Evolutionary conservation across 192 early-diverging fungal species (phyloP), one percentile per base, ranked within the genome.

Genomic region (Linnemannia elongata): DNA sequence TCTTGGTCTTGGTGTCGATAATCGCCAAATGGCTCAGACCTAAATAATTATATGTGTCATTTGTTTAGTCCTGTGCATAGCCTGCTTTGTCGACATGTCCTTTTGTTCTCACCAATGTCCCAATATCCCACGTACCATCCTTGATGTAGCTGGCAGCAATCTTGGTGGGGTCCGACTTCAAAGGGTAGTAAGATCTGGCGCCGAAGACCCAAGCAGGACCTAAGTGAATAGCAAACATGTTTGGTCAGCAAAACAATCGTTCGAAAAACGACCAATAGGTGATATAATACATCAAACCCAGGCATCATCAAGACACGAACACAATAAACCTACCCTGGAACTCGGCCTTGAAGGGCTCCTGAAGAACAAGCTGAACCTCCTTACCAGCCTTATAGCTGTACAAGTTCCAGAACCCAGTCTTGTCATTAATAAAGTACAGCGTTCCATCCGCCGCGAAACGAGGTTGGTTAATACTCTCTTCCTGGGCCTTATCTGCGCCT

Each of bases 381-480:
- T 80, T 82, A 1, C 82, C 81, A 4, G 78, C 24, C 41, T 89
- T 87, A 57, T 90, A 89, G 24, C 88, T 89, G 87, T 95, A 93
- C 2, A 94, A 83, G 74, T 95, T 95, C 93, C 94, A 95, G 78
- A 93, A 97, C 18, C 95, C 95, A 4, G 89, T 88, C 24, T 94
- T 89, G 87, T 97, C 96, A 38, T 88, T 91, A 20, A 91, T 80
- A 78, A 95, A 95, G 77, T 94, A 94, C 30, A 97, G 82, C 0
- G 88, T 85, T 2, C 92, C 92, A 45, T 91, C 89, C 1, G 75
- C 77, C 72, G 91, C 94, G 71, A 92, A 94, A 2, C 90, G 82
- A 69, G 94, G 94, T 89, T 96, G 95, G 74, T 95, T 87, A 8
- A 66, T 73, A 35, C 85, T 87, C 57, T 87, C 85, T 76, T 87